Evolutionary conservation across 345 rosid species (phyloP).

Genomic region (Acer campestre): DNA sequence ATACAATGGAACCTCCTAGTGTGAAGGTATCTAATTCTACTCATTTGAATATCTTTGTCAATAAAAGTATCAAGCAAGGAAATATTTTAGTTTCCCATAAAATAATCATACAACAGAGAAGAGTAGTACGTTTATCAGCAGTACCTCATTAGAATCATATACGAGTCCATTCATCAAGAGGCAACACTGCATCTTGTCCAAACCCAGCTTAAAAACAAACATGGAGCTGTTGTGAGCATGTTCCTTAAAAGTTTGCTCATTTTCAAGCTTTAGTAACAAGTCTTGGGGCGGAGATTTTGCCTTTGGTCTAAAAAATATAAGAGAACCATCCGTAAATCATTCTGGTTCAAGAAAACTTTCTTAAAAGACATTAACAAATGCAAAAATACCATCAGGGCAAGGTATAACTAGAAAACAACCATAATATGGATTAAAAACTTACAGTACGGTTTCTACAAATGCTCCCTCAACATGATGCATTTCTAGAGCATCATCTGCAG

Average conservation of each 20-base stretch:
- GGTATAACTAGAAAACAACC: slow-evolving; percentile 1
- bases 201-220: slow-evolving; percentile 88
- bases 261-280: slow-evolving; percentile 75
- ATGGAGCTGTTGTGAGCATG: slow-evolving; percentile 70
- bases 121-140: slow-evolving; percentile 18
- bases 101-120: background rate
- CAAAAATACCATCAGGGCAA: slow-evolving; percentile 15
- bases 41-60: too few species aligned
- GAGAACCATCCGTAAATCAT: background rate
- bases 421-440: slow-evolving; percentile 35
- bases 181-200: slow-evolving; percentile 65
- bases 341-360: slow-evolving; percentile 5
- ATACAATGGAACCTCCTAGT: too few species aligned
- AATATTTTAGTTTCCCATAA: background rate
- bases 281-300: slow-evolving; percentile 85
- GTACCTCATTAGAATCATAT: slow-evolving; percentile 83
- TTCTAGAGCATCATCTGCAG: slow-evolving; percentile 65
- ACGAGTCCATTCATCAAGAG: slow-evolving; percentile 98
- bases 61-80: background rate
- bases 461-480: slow-evolving; percentile 88
- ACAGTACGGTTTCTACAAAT: slow-evolving; percentile 87
- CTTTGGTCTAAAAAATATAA: slow-evolving; percentile 61
- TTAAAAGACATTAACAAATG: slow-evolving; percentile 12
- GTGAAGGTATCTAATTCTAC: too few species aligned
- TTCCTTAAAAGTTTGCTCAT: slow-evolving; percentile 62